phyloP scores from a whole-genome alignment of 2,329 filamentous ascomycete species.

The Thelonectria olida region DNA sequence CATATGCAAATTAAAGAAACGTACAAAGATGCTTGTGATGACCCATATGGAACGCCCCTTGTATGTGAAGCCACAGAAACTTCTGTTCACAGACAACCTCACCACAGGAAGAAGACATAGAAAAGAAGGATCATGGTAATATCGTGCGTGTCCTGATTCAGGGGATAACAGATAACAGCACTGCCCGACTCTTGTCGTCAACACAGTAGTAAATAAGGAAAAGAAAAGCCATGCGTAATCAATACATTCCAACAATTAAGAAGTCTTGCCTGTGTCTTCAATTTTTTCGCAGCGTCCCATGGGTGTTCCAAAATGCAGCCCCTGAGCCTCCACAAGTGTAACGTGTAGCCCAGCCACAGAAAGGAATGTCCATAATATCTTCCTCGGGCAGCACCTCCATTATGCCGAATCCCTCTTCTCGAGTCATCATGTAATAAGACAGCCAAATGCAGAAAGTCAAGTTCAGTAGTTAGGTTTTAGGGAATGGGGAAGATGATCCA shows the following conservation, averaged over 20 bases:
- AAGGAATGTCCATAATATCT: background rate
- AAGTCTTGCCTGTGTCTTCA: conserved; percentile 4
- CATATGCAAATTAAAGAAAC: background rate
- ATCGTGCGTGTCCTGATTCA: background rate
- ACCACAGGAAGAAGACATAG: too few relatives aligned
- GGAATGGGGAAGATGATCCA: conserved; percentile 32
- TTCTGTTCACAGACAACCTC: background rate
- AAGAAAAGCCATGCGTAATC: conserved; percentile 10
- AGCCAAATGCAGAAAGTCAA: conserved; percentile 29
- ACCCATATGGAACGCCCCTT: background rate
- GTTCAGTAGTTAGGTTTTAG: conserved; percentile 25
- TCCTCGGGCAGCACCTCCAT: conserved; percentile 7
- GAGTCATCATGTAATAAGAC: conserved; percentile 34
- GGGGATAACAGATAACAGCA: conserved; percentile 1
- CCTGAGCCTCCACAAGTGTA: background rate
- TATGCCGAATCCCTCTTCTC: conserved; percentile 25
- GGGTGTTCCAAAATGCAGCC: background rate
- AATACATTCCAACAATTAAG: conserved; percentile 20
- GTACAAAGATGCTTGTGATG: background rate
- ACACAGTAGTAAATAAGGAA: background rate
- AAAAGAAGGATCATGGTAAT: conserved; percentile 1
- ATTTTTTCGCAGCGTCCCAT: conserved; percentile 11
- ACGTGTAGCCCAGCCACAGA: background rate
- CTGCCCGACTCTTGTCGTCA: conserved; percentile 5
- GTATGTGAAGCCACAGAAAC: background rate